phyloP scores from a whole-genome alignment of 176 grass and related monocot genomes.

The Hsuehochloa calcarea region DNA sequence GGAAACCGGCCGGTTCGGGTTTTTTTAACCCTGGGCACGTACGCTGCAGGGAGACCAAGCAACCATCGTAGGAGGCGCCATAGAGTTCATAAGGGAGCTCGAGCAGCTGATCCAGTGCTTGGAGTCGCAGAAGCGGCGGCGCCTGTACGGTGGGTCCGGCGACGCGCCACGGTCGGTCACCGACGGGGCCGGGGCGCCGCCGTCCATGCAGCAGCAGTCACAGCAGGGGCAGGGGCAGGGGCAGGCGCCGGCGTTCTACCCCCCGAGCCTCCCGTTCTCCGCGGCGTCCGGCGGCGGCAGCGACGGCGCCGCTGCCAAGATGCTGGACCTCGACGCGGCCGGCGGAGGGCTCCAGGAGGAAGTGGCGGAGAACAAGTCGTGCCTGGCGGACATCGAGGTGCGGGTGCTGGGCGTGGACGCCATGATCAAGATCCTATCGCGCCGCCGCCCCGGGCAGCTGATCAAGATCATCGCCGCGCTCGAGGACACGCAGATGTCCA shows the following conservation, averaged over 20 bases:
- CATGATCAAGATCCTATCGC: conserved; percentile 88
- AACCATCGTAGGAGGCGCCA: conserved; percentile 91
- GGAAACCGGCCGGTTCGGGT: no score
- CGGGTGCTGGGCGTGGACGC: conserved; percentile 69
- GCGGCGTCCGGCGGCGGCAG: background rate
- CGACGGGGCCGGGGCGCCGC: conserved; percentile 17
- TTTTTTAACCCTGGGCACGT: no score
- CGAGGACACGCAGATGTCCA: conserved; percentile 84
- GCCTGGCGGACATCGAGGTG: conserved; percentile 89
- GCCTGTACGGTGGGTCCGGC: conserved; percentile 46
- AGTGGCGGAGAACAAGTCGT: conserved; percentile 88
- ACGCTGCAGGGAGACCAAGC: conserved; percentile 82
- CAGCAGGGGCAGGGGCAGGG: conserved; percentile 30
- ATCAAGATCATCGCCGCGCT: conserved; percentile 84
- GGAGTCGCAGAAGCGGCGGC: conserved; percentile 87
- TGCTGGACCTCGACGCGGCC: conserved; percentile 58
- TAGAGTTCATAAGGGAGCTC: conserved; percentile 89
- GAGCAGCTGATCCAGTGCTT: conserved; percentile 95
- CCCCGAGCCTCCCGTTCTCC: conserved; percentile 53
- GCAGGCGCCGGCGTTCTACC: conserved; percentile 29
- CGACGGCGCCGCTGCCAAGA: conserved; percentile 28
- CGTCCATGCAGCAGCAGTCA: conserved; percentile 31
- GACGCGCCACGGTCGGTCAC: conserved; percentile 50
- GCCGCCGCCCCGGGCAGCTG: conserved; percentile 69
- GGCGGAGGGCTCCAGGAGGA: conserved; percentile 54